These are phyloP conservation scores for Fusarium oxysporum DNA, from an alignment of 2,329 filamentous ascomycete genomes.

Conservation along the genomic window DNA sequence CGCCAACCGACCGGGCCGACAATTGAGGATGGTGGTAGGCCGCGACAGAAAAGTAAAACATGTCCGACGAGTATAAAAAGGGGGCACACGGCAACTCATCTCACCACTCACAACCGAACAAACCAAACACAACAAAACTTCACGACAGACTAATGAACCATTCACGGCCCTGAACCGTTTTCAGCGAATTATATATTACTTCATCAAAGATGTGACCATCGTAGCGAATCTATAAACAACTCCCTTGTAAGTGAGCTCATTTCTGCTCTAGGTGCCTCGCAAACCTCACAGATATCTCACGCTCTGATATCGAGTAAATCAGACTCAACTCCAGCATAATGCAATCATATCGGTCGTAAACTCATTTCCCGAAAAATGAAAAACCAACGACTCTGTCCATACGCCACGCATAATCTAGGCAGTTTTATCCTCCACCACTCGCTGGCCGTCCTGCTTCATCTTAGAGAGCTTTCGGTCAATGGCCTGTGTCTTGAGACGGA, in stretches of 20 bases:
- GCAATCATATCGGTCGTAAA: constrained; percentile 44
- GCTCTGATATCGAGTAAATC: constrained; percentile 34
- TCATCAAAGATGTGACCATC: constrained; percentile 24
- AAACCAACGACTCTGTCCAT: background rate
- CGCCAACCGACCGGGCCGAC: constrained; percentile 59
- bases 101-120: background rate
- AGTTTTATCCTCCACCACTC: constrained; percentile 62
- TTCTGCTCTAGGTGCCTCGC: constrained; percentile 21
- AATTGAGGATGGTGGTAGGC: constrained; percentile 72
- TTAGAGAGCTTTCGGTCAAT: constrained; percentile 66
- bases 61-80: constrained; percentile 59
- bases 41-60: constrained; percentile 70
- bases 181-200: constrained; percentile 18
- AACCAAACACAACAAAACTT: constrained; percentile 5
- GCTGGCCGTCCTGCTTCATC: constrained; percentile 67
- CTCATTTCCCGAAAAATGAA: constrained; percentile 18
- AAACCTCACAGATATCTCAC: constrained; percentile 28
- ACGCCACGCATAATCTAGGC: constrained; percentile 18
- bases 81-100: background rate
- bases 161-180: constrained; percentile 28
- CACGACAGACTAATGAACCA: constrained; percentile 38
- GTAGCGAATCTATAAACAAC: constrained; percentile 24
- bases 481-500: constrained; percentile 63
- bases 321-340: constrained; percentile 43
- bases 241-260: constrained; percentile 26